A percentile compares a stretch with the other conserved stretches of the same genome.
phyloP scores from a whole-genome alignment of 306 rosid species.

The Vicia sativa region DNA sequence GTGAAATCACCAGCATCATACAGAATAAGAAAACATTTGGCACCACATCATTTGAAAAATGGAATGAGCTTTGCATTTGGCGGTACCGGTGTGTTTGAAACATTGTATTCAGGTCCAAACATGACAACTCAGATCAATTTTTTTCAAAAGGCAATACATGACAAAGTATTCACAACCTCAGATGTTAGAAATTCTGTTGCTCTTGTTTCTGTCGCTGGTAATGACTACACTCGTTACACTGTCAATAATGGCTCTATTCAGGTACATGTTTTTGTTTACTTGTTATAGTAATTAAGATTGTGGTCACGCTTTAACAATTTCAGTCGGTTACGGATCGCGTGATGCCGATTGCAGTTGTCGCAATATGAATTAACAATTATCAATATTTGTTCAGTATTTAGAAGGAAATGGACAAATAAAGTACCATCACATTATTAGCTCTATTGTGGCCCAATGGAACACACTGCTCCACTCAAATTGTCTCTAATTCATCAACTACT shows the following conservation, averaged over 20 bases:
- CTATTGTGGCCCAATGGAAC: neutral
- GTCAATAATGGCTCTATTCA: slow-evolving; percentile 47
- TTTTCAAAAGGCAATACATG: slow-evolving; percentile 44
- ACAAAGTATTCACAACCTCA: slow-evolving; percentile 35
- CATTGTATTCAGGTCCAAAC: slow-evolving; percentile 60
- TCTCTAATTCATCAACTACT: neutral
- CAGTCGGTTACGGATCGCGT: no score
- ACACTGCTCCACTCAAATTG: neutral
- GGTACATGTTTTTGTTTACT: slow-evolving; percentile 42
- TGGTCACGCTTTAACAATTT: no score
- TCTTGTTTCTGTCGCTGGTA: slow-evolving; percentile 75
- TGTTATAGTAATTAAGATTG: no score
- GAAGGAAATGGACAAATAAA: no score
- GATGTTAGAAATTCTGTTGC: slow-evolving; percentile 66
- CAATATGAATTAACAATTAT: no score
- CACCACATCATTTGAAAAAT: slow-evolving; percentile 48
- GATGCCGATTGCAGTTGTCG: no score
- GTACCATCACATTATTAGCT: no score
- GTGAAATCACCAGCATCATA: slow-evolving; percentile 83
- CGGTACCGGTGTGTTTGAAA: slow-evolving; percentile 81
- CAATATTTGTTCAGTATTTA: no score
- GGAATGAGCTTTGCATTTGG: slow-evolving; percentile 93
- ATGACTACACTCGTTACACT: slow-evolving; percentile 60
- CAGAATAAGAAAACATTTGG: slow-evolving; percentile 46
- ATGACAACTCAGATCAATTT: slow-evolving; percentile 79